Base-by-base conservation (phyloP, 1,139 yeast species). In the Keqinozyma sinolaborantium region DNA sequence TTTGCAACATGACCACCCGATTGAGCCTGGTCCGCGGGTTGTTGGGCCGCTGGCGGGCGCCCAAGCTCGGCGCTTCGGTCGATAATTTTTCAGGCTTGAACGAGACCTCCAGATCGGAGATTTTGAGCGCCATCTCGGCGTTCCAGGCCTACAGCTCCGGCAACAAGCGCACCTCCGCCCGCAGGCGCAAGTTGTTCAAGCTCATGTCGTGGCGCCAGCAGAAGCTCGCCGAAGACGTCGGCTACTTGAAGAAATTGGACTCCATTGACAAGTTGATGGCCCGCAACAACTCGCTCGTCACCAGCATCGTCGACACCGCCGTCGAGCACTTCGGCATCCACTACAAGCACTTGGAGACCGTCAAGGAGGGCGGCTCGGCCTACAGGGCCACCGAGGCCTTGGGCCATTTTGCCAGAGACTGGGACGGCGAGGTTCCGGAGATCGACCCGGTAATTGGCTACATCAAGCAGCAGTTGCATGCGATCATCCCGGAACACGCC, bases 381-480 rank as follows among this genome's bases (percentile, higher is more conserved):
- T 75, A 70, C 39, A 58, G 79, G 30, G 86, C 83, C 1, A 70
- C 79, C 24, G 95, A 87, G 50, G 64, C 85, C 4, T 47, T 87
- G 30, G 79, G 86, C 28, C 95, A 86, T 54, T 74, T 72, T 38
- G 72, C 79, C 4, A 63, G 95, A 30, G 95, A 87, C 51, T 87
- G 94, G 92, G 61, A 40, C 12, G 26, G 51, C 3, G 10, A 32
- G 4, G 32, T 35, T 1, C 38, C 40, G 2, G 88, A 83, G 47
- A 54, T 81, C 2, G 39, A 49, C 5, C 83, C 83, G 0, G 54
- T 85, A 30, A 44, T 76, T 28, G 48, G 61, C 1, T 85, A 77
- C 41, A 61, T 85, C 12, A 45, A 34, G 8, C 28, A 44, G 0
- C 62, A 62, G 23, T 44, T 73, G 16, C 42, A 58, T 3, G 30